Evolutionary conservation across 2,329 filamentous ascomycete species (phyloP), one percentile per base, ranked within the genome.

Genomic region (Teratosphaeria pseudoeucalypti): DNA sequence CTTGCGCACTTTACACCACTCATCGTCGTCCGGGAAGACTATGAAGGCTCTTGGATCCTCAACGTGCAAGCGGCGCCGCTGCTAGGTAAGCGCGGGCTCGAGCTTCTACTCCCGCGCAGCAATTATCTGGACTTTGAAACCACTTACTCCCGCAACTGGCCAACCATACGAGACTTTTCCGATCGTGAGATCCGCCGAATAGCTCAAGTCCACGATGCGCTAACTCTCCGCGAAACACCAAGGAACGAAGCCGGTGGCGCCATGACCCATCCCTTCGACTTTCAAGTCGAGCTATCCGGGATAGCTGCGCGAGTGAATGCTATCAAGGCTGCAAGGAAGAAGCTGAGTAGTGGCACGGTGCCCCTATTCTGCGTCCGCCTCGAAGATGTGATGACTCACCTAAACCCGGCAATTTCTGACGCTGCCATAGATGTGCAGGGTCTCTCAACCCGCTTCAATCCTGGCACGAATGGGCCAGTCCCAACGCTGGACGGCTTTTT

Each of bases 61-160:
- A 72, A 72, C 52, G 57, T 66, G 37, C 67, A 71, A 56, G 68
- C 62, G 14, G 68, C 69, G n/a, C 66, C 68, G 3, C 61, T 72
- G 12, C 61, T 72, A 7, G 70, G 66, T 26, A 59, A 61, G 43
- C 43, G 47, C n/a, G 70, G 68, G 2, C 47, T 68, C n/a, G 68
- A 71, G 52, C 55, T 72, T 37, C 60, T 72, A 57, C 60, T 71
- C 26, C 62, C 61, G 34, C 52, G 53, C n/a, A 54, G 19, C 16
- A 53, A 58, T 37, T 16, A 49, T 32, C 32, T 55, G 34, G 57
- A 55, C 12, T 58, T 58, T 52, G 57, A 58, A 23, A 11, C 43
- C 19, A 47, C 52, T 12, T 55, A 32, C 19, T 52, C 52, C 12
- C 16, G 54, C 32, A 49, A 58, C n/a, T 60, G 58, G 55, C n/a